Conservation (phyloP, 2,329 filamentous ascomycete genomes). For the Stemphylium beticola region DNA sequence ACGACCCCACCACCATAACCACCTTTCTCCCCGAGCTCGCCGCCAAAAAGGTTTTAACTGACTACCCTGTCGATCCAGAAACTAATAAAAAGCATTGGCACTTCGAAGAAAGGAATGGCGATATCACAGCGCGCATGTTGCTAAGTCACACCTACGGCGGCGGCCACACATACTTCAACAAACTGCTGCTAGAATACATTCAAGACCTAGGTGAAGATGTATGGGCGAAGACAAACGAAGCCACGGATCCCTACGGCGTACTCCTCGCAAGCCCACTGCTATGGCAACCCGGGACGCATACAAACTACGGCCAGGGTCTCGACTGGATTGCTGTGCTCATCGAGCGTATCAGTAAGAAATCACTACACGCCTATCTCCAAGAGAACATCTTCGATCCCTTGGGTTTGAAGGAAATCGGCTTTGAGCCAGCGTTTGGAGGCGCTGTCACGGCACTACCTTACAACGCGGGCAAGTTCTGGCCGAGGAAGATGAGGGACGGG, state of each 20-base stretch:
- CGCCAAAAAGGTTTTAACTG: conserved; percentile 24
- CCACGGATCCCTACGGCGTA: conserved; percentile 13
- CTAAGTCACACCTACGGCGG: conserved; percentile 60
- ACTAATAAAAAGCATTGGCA: conserved; percentile 14
- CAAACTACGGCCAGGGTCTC: conserved; percentile 57
- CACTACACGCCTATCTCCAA: conserved; percentile 38
- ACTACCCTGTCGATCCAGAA: conserved; percentile 5
- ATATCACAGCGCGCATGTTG: conserved; percentile 43
- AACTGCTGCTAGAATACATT: conserved; percentile 42
- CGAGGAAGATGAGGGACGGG: conserved; percentile 58
- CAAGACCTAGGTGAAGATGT: conserved; percentile 9
- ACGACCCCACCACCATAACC: conserved; percentile 22
- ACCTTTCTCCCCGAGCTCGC: conserved; percentile 29
- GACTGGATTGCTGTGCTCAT: conserved; percentile 59
- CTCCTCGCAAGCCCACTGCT: conserved; percentile 26
- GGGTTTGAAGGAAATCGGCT: conserved; percentile 18
- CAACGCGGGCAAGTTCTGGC: conserved; percentile 54
- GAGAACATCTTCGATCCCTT: conserved; percentile 29
- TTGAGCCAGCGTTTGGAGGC: conserved; percentile 24
- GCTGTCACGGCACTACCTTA: conserved; percentile 49
- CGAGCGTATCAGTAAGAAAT: conserved; percentile 49
- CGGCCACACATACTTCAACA: conserved; percentile 51
- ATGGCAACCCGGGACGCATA: conserved; percentile 55
- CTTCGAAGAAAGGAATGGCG: conserved; percentile 18
- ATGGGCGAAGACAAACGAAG: conserved; percentile 22